These are phyloP conservation scores for Colletotrichum plurivorum DNA, from an alignment of 2,329 filamentous ascomycete genomes.

Conservation along the genomic window DNA sequence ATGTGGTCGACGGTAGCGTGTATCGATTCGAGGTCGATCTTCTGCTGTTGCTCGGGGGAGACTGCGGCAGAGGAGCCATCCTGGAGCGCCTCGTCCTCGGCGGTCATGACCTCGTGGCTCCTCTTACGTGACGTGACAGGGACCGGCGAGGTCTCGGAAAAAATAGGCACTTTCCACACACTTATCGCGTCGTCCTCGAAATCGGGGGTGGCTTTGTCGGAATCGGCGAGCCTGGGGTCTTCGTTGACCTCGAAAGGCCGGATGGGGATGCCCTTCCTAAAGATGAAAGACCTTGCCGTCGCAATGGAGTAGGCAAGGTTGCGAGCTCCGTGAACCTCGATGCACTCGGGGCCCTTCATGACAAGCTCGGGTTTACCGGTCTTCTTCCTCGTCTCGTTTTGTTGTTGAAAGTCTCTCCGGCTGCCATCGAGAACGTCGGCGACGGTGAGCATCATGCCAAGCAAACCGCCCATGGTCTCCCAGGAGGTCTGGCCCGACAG, in stretches of 20 bases:
- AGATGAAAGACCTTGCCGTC: slow-evolving; percentile 87
- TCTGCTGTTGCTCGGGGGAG: slow-evolving; percentile 43
- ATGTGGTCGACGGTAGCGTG: slow-evolving; percentile 47
- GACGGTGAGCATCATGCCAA: slow-evolving; percentile 88
- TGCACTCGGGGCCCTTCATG: slow-evolving; percentile 29
- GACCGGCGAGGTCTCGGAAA: slow-evolving; percentile 44
- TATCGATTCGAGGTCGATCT: slow-evolving; percentile 44
- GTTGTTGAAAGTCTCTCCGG: slow-evolving; percentile 54
- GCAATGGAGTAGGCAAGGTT: slow-evolving; percentile 87
- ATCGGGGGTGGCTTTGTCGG: slow-evolving; percentile 71
- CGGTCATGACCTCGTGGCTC: slow-evolving; percentile 44
- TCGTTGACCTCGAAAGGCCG: slow-evolving; percentile 75
- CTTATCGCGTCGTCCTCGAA: slow-evolving; percentile 83
- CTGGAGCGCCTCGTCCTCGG: slow-evolving; percentile 14
- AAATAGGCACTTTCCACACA: slow-evolving; percentile 85
- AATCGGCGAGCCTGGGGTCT: slow-evolving; percentile 53
- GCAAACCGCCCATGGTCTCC: slow-evolving; percentile 82
- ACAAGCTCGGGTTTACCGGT: slow-evolving; percentile 53
- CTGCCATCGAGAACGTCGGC: slow-evolving; percentile 75
- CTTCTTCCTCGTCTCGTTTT: slow-evolving; percentile 57
- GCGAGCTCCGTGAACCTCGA: slow-evolving; percentile 78
- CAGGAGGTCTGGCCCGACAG: slow-evolving; percentile 84
- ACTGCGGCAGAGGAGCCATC: background rate
- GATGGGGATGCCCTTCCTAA: slow-evolving; percentile 86
- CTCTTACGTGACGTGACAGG: slow-evolving; percentile 50